Evolutionary conservation across 129 eudicot genomes (phyloP), one percentile per base, ranked within the genome.

Genomic region (Kitagawia praeruptora): DNA sequence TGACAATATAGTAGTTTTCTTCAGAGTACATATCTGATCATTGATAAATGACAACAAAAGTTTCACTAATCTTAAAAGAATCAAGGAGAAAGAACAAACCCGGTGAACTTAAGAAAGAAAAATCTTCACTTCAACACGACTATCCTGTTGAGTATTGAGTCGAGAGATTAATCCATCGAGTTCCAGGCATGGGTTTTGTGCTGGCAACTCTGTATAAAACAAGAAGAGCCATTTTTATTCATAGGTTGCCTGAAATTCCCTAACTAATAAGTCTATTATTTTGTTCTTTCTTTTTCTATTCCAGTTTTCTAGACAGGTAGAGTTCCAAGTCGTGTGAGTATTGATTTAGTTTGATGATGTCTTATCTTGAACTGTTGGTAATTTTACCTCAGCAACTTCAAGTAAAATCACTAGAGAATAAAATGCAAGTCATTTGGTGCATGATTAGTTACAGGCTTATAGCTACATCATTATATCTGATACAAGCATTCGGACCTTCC

Each of bases 171-270:
- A 95, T 92, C 99, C 99, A 92, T 8, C 98, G 83, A 58, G 97
- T 95, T 76, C 99, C 99, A 2, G 99, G 99, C 99, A 92, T 95
- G 40, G 99, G 61, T 75, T 95, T 95, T 3, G 98, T 95, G 92
- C 99, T 95, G 28, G 89, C 79, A n/a, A 95, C 98, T 89, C 21
- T 90, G 90, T 92, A 95, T 81, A 91, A 90, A 81, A 92, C 88
- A 45, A 95, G 95, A 75, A 77, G 85, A 19, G 97, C 97, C 98
- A 94, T 89, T 64, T 42, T 74, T 46, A 41, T 25, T 6, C 9
- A 6, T 9, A 13, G 77, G 49, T 66, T 56, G 8, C n/a, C 21
- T 63, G 42, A 76, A 40, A 10, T 61, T 53, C 41, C 74, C 7
- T 21, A 67, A 11, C 54, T 6, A 46, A 38, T 9, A 7, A 38